Evolutionary conservation across 257 asterid species (phyloP).

Genomic region (Jacaranda copaia): DNA sequence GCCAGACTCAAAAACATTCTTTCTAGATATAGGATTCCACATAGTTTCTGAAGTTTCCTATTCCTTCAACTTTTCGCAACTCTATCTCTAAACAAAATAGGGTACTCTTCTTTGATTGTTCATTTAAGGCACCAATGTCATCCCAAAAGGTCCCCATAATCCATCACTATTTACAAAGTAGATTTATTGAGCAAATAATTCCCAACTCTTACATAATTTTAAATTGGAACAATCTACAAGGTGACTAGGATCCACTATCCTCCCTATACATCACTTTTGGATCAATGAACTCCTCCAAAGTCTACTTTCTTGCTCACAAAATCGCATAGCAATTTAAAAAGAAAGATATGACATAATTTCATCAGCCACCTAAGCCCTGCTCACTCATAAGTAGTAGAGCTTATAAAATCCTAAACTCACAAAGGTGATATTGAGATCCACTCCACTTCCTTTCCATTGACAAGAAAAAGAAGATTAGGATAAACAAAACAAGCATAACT

Average conservation of each 20-base stretch:
- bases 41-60: too few relatives aligned
- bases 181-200: neutral
- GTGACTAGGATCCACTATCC: neutral
- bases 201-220: neutral
- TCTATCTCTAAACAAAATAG: too few relatives aligned
- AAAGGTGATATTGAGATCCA: neutral
- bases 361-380: neutral
- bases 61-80: too few relatives aligned
- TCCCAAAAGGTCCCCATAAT: too few relatives aligned
- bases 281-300: neutral
- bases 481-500: too few relatives aligned
- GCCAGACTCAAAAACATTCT: too few relatives aligned
- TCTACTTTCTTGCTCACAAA: conserved; percentile 15
- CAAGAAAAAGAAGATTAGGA: too few relatives aligned
- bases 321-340: neutral
- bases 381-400: neutral
- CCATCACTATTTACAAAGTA: too few relatives aligned
- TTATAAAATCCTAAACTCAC: neutral
- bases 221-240: neutral
- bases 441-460: neutral
- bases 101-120: too few relatives aligned
- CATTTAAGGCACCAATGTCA: too few relatives aligned
- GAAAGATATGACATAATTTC: conserved; percentile 5
- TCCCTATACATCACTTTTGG: conserved; percentile 7
- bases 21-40: too few relatives aligned